Evolutionary conservation across 345 rosid genomes (phyloP).

Genomic region (Linum usitatissimum): DNA sequence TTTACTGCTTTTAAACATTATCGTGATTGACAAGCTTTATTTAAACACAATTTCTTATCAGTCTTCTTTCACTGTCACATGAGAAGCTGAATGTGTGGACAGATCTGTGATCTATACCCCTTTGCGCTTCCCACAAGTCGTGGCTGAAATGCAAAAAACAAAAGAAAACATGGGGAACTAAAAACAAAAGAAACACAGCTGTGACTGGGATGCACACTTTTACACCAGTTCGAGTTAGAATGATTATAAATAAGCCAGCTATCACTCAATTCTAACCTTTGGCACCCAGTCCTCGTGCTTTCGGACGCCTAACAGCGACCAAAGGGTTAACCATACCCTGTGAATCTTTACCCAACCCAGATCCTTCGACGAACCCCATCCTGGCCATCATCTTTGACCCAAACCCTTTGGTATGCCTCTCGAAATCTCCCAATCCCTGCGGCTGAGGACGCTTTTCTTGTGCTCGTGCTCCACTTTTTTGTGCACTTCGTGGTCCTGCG

Average conservation of each 20-base stretch:
- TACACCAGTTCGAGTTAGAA: too few relatives aligned
- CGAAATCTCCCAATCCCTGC: slow-evolving; percentile 44
- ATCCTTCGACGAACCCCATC: slow-evolving; percentile 85
- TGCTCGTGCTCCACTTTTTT: too few relatives aligned
- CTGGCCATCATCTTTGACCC: slow-evolving; percentile 85
- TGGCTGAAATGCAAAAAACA: neutral
- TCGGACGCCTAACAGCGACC: slow-evolving; percentile 47
- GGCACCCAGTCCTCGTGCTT: slow-evolving; percentile 59
- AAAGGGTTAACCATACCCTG: slow-evolving; percentile 67
- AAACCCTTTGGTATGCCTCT: slow-evolving; percentile 79
- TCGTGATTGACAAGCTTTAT: neutral
- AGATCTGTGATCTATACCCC: neutral
- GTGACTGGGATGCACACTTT: too few relatives aligned
- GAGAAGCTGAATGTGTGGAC: neutral
- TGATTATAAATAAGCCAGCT: too few relatives aligned
- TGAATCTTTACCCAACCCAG: slow-evolving; percentile 63
- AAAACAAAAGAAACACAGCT: too few relatives aligned
- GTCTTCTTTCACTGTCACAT: neutral
- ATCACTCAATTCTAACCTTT: too few relatives aligned
- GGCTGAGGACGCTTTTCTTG: slow-evolving; percentile 5
- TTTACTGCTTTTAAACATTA: too few relatives aligned
- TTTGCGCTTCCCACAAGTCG: slow-evolving; percentile 7
- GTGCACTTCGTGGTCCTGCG: too few relatives aligned
- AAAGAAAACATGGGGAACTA: too few relatives aligned
- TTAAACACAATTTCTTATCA: neutral